Conservation (phyloP, 331 rosid genomes). For the Cydonia oblonga region DNA sequence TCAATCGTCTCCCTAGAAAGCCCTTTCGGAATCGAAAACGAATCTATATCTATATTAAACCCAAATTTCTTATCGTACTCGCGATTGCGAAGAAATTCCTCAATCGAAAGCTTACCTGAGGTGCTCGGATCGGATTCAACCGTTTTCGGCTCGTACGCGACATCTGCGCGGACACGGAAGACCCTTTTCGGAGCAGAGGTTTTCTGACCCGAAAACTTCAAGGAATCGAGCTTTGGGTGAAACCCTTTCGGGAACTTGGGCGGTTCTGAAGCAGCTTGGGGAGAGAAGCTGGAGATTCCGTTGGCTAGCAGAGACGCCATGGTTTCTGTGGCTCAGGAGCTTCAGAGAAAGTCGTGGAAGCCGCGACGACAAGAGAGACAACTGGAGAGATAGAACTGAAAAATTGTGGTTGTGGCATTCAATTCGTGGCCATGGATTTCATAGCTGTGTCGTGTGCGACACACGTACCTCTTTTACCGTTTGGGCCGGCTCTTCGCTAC, state of each 20-base stretch:
- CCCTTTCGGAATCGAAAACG: constrained; percentile 72
- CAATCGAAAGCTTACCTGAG: constrained; percentile 34
- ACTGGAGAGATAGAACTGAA: not conserved
- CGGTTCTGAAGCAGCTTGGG: constrained; percentile 32
- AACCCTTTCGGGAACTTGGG: constrained; percentile 22
- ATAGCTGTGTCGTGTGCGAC: constrained; percentile 16
- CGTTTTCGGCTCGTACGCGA: constrained; percentile 27
- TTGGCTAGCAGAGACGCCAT: constrained; percentile 66
- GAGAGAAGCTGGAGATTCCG: constrained; percentile 47
- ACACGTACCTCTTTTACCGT: constrained; percentile 25
- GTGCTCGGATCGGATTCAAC: constrained; percentile 16
- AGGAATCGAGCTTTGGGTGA: constrained; percentile 15
- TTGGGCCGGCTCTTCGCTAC: too few relatives aligned
- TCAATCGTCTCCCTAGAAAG: constrained; percentile 45
- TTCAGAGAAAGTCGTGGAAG: not conserved
- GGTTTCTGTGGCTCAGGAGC: constrained; percentile 4
- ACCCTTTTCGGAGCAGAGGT: constrained; percentile 11
- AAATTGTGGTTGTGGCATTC: not conserved
- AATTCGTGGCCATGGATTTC: constrained; percentile 10
- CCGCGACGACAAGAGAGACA: not conserved
- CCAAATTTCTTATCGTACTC: constrained; percentile 75
- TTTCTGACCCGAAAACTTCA: constrained; percentile 10
- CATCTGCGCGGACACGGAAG: constrained; percentile 51
- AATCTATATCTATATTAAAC: constrained; percentile 54
- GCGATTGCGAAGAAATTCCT: constrained; percentile 66